These are phyloP conservation scores for Ophiostoma sp. DNA, from an alignment of 2,329 filamentous ascomycete species.

Conservation along the genomic window DNA sequence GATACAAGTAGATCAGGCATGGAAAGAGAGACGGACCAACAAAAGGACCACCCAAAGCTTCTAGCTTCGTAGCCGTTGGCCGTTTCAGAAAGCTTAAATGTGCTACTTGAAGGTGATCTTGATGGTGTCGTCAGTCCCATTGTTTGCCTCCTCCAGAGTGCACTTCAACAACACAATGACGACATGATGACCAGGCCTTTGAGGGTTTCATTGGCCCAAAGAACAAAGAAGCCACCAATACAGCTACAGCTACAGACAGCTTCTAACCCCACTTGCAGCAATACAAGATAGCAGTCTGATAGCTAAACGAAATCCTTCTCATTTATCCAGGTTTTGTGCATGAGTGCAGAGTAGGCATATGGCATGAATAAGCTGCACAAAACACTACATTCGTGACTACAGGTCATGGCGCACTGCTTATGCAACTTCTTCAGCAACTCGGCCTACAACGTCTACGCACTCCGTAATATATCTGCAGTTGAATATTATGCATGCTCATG, in stretches of 20 bases:
- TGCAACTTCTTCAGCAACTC: background rate
- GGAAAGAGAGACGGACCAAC: background rate
- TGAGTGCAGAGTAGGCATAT: background rate
- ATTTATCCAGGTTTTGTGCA: background rate
- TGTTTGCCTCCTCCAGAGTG: background rate
- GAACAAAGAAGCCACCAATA: background rate
- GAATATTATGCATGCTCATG: background rate
- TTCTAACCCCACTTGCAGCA: background rate
- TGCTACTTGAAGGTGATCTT: no score
- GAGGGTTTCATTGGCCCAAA: background rate
- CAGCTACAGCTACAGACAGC: background rate
- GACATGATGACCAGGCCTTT: background rate
- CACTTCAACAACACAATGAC: background rate
- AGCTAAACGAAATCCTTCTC: background rate
- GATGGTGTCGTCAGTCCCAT: background rate
- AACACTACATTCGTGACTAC: background rate
- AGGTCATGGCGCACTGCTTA: background rate
- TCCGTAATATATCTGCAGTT: background rate
- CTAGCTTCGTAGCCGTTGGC: background rate
- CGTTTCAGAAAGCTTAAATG: background rate
- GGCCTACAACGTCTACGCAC: background rate
- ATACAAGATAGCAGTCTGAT: background rate
- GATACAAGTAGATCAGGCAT: background rate
- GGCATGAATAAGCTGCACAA: background rate
- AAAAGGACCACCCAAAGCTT: background rate